Evolutionary conservation across 805 yeast genomes (phyloP), one percentile per base, ranked within the genome.

Genomic region (Wickerhamomyces xylosicus): DNA sequence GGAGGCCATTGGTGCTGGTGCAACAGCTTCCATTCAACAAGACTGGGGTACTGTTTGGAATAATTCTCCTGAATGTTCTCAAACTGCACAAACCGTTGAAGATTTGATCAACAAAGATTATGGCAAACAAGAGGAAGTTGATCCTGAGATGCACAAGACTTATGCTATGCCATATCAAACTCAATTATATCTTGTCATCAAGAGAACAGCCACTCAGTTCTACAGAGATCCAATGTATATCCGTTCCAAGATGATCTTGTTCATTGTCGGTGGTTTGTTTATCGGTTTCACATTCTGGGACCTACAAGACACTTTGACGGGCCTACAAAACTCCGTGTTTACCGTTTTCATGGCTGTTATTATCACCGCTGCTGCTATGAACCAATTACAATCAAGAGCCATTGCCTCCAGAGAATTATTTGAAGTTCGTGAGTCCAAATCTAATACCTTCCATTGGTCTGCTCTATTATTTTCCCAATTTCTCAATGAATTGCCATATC

Each of bases 1-100:
- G 43, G 81, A 78, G 44, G 72, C 71, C n/a, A 78, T 82, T 55
- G 85, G 86, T 33, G 85, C 85, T n/a, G 87, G 86, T 48, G 84
- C 85, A 3, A 77, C 82, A 31, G 77, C 81, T 2, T 45, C 57
- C 28, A 69, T 64, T 5, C 57, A 60, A 14, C 66, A 61, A 33
- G 78, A 82, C 55, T 82, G 85, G 83, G 64, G 65, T 53, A 69
- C 72, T 15, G 66, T 69, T 5, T 82, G 90, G 90, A 49, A 38
- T 3, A 56, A 54, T 9, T 74, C 68, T 40, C 62, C 51, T 17
- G 72, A 72, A 47, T 31, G 5, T 15, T 50, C 19, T 2, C 27
- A 41, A 10, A 41, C 48, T 18, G 47, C 52, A 41, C 63, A 64
- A 41, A 64, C 64, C 27, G 44, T 56, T 33, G 38, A 45, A 9